Evolutionary conservation across 2,329 filamentous ascomycete species (phyloP), one percentile per base, ranked within the genome.

Genomic region (Zalaria sp.): DNA sequence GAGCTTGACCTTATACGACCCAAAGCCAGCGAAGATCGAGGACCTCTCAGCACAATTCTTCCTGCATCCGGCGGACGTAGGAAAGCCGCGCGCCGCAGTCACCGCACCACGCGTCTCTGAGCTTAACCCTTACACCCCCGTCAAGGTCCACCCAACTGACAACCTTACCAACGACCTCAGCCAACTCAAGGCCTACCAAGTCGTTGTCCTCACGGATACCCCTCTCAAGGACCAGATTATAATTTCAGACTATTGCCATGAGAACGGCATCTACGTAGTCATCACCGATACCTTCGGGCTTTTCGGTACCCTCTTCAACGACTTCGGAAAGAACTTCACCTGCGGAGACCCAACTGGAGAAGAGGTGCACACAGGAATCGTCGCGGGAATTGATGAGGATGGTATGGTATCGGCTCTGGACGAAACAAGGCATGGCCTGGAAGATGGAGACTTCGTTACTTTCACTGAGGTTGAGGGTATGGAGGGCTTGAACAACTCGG

Each of bases 21-120:
- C 91, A 37, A 77, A 80, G 38, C 85, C 85, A 35, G 82, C 84
- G 41, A 73, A 79, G 51, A 82, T 95, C 52, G 74, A 85, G 53
- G 91, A 98, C 58, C 78, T 98, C 29, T 96, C 91, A 34, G 84
- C 91, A 35, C 91, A 98, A 63, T 98, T 98, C 73, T 98, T 98
- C 73, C 77, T 98, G 25, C 85, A 78, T 43, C 73, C 79, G 11
- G 77, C 81, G 54, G 91, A 98, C 59, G 81, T 96, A 41, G 91
- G 91, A 55, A 93, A 94, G 69, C 83, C 87, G 4, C 80, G 91
- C 58, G 91, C 89, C 49, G 72, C 79, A 51, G 83, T 86, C 42
- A 94, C 89, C 1, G 85, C 82, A 2, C 89, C 91, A 5, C 80
- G 86, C 40, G 83, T 98, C 27, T 84, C 87, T 35, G 91, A 98